Evolutionary conservation across 2,329 filamentous ascomycete species (phyloP).

Genomic region (Aspergillus sp.): DNA sequence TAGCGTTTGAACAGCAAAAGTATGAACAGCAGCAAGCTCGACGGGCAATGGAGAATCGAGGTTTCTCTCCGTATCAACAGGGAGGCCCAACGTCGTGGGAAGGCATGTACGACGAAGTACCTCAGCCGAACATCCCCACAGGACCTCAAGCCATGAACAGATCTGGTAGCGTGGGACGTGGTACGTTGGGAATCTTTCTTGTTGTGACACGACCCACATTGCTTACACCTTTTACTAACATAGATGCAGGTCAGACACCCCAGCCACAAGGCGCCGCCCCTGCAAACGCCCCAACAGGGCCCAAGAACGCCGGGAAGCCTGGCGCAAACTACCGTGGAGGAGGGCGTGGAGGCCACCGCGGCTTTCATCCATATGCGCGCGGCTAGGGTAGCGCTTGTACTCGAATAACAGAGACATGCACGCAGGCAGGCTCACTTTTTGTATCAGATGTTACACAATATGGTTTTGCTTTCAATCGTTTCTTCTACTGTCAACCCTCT

Average conservation of each 20-base stretch:
- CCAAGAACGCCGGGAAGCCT: constrained; percentile 90
- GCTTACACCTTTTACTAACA: constrained; percentile 33
- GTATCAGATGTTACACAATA: not conserved
- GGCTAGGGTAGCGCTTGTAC: constrained; percentile 21
- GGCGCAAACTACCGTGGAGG: constrained; percentile 94
- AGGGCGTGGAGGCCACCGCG: constrained; percentile 72
- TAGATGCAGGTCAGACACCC: constrained; percentile 43
- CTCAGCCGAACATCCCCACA: constrained; percentile 71
- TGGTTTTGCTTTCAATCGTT: constrained; percentile 1
- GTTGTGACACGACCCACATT: not conserved
- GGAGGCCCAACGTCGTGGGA: constrained; percentile 88
- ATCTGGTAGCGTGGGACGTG: constrained; percentile 46
- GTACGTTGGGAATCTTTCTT: constrained; percentile 35
- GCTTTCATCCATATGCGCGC: constrained; percentile 77
- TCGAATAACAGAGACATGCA: not conserved
- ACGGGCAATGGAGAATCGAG: constrained; percentile 52
- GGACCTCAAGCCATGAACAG: constrained; percentile 55
- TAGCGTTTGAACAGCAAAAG: constrained; percentile 77
- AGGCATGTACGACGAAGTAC: constrained; percentile 97
- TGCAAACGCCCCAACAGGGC: constrained; percentile 87
- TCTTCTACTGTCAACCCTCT: not conserved
- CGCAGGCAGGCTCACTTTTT: not conserved
- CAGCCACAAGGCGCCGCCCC: constrained; percentile 61
- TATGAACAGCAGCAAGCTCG: constrained; percentile 71
- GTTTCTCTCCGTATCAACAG: constrained; percentile 51